These are phyloP conservation scores for Periconia sp. DNA, from an alignment of 2,329 filamentous ascomycete genomes.

Conservation along the genomic window DNA sequence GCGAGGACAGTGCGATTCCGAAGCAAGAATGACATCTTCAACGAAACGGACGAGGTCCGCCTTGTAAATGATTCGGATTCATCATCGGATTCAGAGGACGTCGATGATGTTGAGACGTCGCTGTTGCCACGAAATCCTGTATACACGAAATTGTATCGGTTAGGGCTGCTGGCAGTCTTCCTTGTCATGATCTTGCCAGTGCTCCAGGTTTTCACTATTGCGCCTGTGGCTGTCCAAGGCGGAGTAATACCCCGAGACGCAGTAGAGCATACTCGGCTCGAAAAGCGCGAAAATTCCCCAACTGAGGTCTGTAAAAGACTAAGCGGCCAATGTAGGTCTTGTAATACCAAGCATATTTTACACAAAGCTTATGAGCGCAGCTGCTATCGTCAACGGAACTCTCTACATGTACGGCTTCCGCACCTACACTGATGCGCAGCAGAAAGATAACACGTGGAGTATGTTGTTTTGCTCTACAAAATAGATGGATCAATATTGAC, in stretches of 20 bases:
- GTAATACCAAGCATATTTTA: too few species aligned
- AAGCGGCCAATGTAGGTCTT: constrained; percentile 38
- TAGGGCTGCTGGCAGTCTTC: constrained; percentile 35
- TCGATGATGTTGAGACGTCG: constrained; percentile 2
- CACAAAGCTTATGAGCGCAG: constrained; percentile 40
- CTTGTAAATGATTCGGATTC: constrained; percentile 35
- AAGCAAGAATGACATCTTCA: constrained; percentile 37
- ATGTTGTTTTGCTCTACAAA: constrained; percentile 34
- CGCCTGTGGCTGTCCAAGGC: constrained; percentile 32
- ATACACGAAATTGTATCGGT: constrained; percentile 32
- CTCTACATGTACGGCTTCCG: constrained; percentile 79
- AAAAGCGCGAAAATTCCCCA: constrained; percentile 37
- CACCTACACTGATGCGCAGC: constrained; percentile 62
- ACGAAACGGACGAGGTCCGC: constrained; percentile 14
- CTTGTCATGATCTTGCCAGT: constrained; percentile 43
- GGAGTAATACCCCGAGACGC: constrained; percentile 28
- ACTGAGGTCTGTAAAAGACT: constrained; percentile 45
- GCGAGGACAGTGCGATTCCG: constrained; percentile 38
- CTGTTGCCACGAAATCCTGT: constrained; percentile 14
- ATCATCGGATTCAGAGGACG: constrained; percentile 29
- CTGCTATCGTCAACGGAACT: constrained; percentile 74
- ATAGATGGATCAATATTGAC: constrained; percentile 9
- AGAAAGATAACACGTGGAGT: constrained; percentile 74
- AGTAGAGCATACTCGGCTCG: constrained; percentile 24
- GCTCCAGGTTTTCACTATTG: constrained; percentile 34